Percentiles rank a stretch among this genome's conserved stretches.
These are phyloP conservation scores for Dovyalis caffra DNA, from an alignment of 345 rosid species.

Conservation along the genomic window DNA sequence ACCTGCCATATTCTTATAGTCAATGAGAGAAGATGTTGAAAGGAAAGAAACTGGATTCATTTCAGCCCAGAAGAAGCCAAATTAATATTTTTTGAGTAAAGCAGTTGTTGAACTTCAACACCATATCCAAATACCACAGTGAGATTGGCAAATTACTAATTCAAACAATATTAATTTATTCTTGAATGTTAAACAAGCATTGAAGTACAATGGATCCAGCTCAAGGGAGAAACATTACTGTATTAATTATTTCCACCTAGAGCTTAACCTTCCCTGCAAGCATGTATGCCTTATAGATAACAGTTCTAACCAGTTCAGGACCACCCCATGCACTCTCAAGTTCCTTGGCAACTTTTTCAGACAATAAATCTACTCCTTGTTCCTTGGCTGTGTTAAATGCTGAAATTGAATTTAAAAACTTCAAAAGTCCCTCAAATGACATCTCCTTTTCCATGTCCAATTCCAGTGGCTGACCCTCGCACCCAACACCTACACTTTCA, in stretches of 20 bases:
- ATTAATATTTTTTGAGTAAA: too few relatives aligned
- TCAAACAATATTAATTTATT: too few relatives aligned
- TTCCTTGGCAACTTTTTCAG: slow-evolving; percentile 42
- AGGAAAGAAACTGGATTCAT: too few relatives aligned
- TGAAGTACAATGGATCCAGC: background rate
- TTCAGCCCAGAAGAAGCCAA: too few relatives aligned
- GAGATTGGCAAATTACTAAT: background rate
- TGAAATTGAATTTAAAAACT: slow-evolving; percentile 47
- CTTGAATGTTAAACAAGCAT: background rate
- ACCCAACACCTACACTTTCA: slow-evolving; percentile 50
- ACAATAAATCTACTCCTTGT: slow-evolving; percentile 60
- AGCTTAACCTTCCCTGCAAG: slow-evolving; percentile 47
- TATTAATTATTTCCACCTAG: too few relatives aligned
- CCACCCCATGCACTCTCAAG: slow-evolving; percentile 67
- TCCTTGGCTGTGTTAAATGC: slow-evolving; percentile 45
- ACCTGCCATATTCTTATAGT: too few relatives aligned
- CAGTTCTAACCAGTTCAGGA: slow-evolving; percentile 34
- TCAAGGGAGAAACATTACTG: too few relatives aligned
- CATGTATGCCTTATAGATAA: slow-evolving; percentile 53
- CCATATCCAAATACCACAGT: too few relatives aligned
- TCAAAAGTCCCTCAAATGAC: slow-evolving; percentile 48
- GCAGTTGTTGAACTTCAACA: too few relatives aligned
- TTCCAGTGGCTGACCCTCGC: slow-evolving; percentile 49
- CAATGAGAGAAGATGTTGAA: too few relatives aligned
- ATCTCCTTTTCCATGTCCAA: slow-evolving; percentile 47